Base-by-base conservation (phyloP, 306 rosid genomes). In the Quercus rubra region DNA sequence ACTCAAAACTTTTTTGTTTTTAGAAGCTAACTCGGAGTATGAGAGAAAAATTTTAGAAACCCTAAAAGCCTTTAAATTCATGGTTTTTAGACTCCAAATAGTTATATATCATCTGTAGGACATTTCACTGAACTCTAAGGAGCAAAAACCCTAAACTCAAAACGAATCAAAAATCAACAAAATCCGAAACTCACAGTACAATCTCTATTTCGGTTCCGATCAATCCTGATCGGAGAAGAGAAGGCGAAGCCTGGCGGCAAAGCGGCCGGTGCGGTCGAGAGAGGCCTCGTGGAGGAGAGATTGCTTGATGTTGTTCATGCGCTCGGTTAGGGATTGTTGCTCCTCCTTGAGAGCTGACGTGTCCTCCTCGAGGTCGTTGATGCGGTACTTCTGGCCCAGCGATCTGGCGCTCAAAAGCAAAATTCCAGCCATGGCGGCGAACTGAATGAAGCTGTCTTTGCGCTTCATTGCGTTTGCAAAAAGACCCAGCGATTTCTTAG, bases 391-490 rank as follows among this genome's bases (percentile, higher is more conserved):
- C 33, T 92, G 98, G 35, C 92, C 88, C 76, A 95, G 19, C 15
- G 98, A 95, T 85, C 93, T 88, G 80, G 86, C 46, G 78, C 98
- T 92, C 55, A 93, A 4, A 13, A 93, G 85, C 18, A 95, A 66
- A 82, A 95, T 89, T 64, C 96, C 98, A 0, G 94, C 84, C 96
- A 90, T 89, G 5, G 94, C 98, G 77, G 87, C 78, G 54, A 90
- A 78, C 85, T 93, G 99, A 70, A 93, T 90, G 90, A 89, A 90
- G 66, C 88, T 90, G 73, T 95, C 85, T 69, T 89, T 95, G 62
- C 79, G 91, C 74, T 91, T 89, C 77, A 79, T 71, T 5, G 89
- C 93, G 79, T 88, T 86, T 6, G 76, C 67, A 2, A 84, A 0
- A 1, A 92, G 70, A 18, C 86, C 85, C 35, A 84, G 52, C 5